Base-by-base conservation (phyloP, 805 yeast genomes). In the Saccharomycopsis capsularis region DNA sequence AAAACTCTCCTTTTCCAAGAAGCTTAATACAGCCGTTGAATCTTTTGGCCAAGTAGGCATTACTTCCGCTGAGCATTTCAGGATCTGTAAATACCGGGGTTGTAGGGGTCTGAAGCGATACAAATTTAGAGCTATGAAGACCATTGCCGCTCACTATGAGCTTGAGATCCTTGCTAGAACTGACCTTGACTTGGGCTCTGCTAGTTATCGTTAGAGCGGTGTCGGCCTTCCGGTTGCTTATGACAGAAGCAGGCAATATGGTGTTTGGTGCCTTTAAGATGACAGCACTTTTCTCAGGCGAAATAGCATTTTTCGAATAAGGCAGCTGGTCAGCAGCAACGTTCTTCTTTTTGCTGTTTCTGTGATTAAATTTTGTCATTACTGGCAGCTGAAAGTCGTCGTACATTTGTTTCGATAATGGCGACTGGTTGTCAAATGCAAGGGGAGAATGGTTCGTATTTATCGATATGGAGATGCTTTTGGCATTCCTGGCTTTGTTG, bases 1-100 rank as follows among this genome's bases (percentile, higher is more conserved):
- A 88, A 60, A 93, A 93, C 63, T 88, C 95, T 22, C 99, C 98
- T 32, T 76, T 70, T 2, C 96, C 96, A 21, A 91, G 68, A 40
- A 81, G 66, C 40, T 74, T 72, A 40, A 91, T 90, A 54, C 82
- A 80, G 21, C 82, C 82, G 29, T 30, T 23, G 63, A 79, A 80
- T 56, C 71, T 69, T 32, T 68, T 64, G 24, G 66, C 61, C 49
- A 80, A 67, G 48, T 68, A 73, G 27, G 71, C 71, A 56, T 74
- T 78, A n/a, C 61, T 59, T 18, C 19, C 23, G 30, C 38, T 22
- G 23, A 47, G 46, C 50, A 43, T 41, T 19, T 41, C 51, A 3
- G 54, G 46, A 34, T 52, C 53, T 3, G 51, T 32, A 32, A 45
- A 45, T 13, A 46, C 29, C 21, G 56, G 53, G 29, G 56, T 53